Conservation (phyloP, 371 early-diverging fungal genomes). For the Rhizopus delemar region DNA sequence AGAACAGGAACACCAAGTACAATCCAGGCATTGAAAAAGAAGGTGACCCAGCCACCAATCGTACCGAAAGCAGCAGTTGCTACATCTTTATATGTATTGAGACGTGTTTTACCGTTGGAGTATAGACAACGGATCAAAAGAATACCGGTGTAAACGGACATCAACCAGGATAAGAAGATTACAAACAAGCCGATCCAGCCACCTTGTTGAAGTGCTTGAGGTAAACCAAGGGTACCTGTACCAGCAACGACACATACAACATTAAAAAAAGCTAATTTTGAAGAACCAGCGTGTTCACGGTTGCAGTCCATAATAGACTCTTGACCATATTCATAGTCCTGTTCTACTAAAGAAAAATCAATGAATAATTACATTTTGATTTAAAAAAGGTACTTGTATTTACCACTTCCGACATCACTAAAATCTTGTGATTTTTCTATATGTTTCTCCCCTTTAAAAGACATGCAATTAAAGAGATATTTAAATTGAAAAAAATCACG, state of each 20-base stretch:
- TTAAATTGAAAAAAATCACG: not conserved
- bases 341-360: not conserved
- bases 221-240: conserved; percentile 82
- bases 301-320: conserved; percentile 20
- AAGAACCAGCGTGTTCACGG: conserved; percentile 28
- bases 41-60: conserved; percentile 43
- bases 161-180: conserved; percentile 72
- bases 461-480: not conserved
- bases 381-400: not conserved
- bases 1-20: conserved; percentile 56
- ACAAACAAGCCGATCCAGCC: conserved; percentile 83
- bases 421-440: conserved; percentile 15
- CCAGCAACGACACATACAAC: conserved; percentile 75
- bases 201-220: conserved; percentile 74
- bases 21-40: conserved; percentile 62
- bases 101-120: conserved; percentile 41
- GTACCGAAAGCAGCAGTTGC: conserved; percentile 43
- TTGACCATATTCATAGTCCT: conserved; percentile 19
- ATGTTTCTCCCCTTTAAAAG: conserved; percentile 8
- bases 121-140: conserved; percentile 40
- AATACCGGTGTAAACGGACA: conserved; percentile 60
- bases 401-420: conserved; percentile 15
- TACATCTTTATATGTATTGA: conserved; percentile 43
- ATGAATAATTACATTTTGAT: too few relatives aligned
- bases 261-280: conserved; percentile 41